A percentile compares a stretch with the other conserved stretches of the same genome.
Evolutionary conservation across 2,329 filamentous ascomycete genomes (phyloP).

Genomic region (Trichoderma lentiforme): DNA sequence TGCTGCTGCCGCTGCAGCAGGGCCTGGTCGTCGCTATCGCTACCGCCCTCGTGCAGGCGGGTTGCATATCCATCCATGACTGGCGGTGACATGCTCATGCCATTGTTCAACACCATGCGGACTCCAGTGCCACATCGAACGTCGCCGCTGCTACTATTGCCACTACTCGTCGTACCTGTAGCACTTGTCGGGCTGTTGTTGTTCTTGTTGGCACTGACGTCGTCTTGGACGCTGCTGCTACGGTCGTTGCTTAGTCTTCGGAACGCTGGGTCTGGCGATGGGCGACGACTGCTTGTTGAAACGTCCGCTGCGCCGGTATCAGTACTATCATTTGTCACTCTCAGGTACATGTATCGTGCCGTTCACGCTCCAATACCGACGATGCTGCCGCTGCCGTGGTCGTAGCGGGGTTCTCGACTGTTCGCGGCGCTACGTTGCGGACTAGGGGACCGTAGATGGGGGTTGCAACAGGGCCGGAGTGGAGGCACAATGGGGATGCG

Average conservation of each 20-base stretch:
- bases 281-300: background rate
- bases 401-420: conserved; percentile 18
- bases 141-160: background rate
- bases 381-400: conserved; percentile 14
- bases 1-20: conserved; percentile 32
- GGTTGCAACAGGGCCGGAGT: conserved; percentile 7
- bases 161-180: background rate
- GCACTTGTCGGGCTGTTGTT: background rate
- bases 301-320: background rate
- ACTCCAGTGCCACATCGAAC: conserved; percentile 33
- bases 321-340: conserved; percentile 7
- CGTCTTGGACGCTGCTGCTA: background rate
- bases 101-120: conserved; percentile 41
- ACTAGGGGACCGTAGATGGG: conserved; percentile 7
- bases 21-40: conserved; percentile 34
- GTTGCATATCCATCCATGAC: conserved; percentile 42
- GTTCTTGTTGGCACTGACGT: background rate
- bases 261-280: background rate
- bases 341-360: conserved; percentile 1
- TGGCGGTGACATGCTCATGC: conserved; percentile 44
- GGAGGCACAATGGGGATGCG: conserved; percentile 16
- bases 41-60: conserved; percentile 36
- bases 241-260: background rate
- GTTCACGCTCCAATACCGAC: conserved; percentile 5
- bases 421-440: conserved; percentile 18